phyloP scores from a whole-genome alignment of 2,329 filamentous ascomycete species.

The Fusarium brachygibbosum region DNA sequence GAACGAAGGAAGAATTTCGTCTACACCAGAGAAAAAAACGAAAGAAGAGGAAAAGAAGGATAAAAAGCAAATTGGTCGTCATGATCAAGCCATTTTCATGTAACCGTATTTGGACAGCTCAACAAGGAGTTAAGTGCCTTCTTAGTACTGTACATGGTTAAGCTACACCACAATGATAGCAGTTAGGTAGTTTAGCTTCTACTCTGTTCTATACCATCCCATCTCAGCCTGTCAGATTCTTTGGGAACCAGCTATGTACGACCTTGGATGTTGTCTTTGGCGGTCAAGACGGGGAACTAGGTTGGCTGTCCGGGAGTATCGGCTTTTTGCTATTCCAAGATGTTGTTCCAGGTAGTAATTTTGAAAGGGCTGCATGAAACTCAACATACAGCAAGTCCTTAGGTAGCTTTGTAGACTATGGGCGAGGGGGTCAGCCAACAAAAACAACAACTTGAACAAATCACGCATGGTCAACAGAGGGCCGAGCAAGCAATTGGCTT shows the following conservation, averaged over 20 bases:
- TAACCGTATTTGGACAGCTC: constrained; percentile 42
- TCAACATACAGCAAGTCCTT: constrained; percentile 5
- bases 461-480: constrained; percentile 26
- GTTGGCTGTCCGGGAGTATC: constrained; percentile 27
- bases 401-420: not conserved
- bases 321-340: constrained; percentile 29
- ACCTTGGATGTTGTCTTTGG: constrained; percentile 30
- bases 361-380: constrained; percentile 11
- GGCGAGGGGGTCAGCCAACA: constrained; percentile 22
- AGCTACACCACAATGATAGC: not conserved
- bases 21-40: not conserved
- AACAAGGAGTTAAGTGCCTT: constrained; percentile 21
- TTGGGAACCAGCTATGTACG: not conserved
- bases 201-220: constrained; percentile 5
- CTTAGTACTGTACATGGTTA: constrained; percentile 15
- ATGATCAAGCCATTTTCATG: constrained; percentile 37
- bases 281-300: constrained; percentile 40
- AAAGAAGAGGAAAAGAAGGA: not conserved
- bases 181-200: constrained; percentile 1
- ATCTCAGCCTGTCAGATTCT: constrained; percentile 4
- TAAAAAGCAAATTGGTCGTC: constrained; percentile 26
- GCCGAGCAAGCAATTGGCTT: constrained; percentile 36
- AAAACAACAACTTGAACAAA: constrained; percentile 24
- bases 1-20: constrained; percentile 11
- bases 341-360: constrained; percentile 14